Base-by-base conservation (phyloP, 2,329 filamentous ascomycete species). In the Pseudogymnoascus sp. region DNA sequence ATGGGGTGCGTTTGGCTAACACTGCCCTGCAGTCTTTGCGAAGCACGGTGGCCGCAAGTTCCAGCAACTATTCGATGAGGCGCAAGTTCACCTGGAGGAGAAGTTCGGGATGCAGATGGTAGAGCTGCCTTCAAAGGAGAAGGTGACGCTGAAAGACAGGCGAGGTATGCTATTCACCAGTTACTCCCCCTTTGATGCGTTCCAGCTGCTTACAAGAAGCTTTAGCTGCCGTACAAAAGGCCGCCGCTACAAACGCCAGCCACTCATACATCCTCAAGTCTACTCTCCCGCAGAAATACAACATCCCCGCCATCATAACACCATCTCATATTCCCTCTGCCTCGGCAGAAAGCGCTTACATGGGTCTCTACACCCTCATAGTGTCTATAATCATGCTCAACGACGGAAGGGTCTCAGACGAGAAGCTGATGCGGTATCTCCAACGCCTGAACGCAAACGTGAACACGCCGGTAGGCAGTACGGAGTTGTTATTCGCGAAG, bases 71-170 rank as follows among this genome's bases (percentile, higher is more conserved):
- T 97, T 96, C 71, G 83, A 84, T 0, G 79, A 83, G 43, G 91
- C 93, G 45, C 93, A 99, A 74, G 76, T 79, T 36, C 84, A 90
- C 68, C 79, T 99, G 39, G 80, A 82, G 60, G 78, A 78, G 1
- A 82, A 87, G 1, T 98, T 96, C 76, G 95, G 95, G n/a, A 96
- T 98, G 92, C 84, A 93, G 74, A 84, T 99, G 81, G 81, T 85
- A 3, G 93, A 97, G 76, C 80, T 98, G 61, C 92, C 95, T 0
- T 80, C 83, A 1, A 85, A 84, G 71, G 93, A 97, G 72, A 96
- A 92, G 75, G 83, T 90, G 60, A 92, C 92, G 0, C 77, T 96
- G 36, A 86, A 86, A 65, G 90, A 96, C 73, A 85, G 91, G 70
- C 87, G 90, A 80, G 90, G 89, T 87, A 77, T 66, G 78, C 72